Conservation (phyloP, 495 filamentous ascomycete species). For the Daldinia decipiens region DNA sequence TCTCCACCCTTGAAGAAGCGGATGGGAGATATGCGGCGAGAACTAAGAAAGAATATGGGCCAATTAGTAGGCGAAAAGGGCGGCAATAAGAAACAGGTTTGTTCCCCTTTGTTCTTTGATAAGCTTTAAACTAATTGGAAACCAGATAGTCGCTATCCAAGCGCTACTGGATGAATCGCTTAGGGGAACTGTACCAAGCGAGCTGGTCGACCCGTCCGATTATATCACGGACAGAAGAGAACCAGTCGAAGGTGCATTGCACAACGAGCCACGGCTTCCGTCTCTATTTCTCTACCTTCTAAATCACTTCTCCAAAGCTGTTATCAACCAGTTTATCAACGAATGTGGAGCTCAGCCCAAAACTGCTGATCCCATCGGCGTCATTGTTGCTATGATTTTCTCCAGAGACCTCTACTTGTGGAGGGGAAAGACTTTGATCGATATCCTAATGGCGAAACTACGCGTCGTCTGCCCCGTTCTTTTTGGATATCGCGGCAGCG, state of each 20-base stretch:
- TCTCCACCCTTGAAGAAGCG: conserved; percentile 64
- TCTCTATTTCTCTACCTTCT: conserved; percentile 82
- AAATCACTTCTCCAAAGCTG: conserved; percentile 81
- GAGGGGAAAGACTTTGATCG: conserved; percentile 77
- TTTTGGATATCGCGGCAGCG: conserved; percentile 82
- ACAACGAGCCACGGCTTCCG: conserved; percentile 67
- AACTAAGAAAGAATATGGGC: conserved; percentile 75
- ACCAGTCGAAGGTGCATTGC: conserved; percentile 60
- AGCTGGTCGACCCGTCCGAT: conserved; percentile 70
- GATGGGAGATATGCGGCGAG: conserved; percentile 79
- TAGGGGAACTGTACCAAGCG: conserved; percentile 57
- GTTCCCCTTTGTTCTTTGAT: conserved; percentile 25
- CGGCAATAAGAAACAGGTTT: conserved; percentile 68
- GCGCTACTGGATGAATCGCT: conserved; percentile 54
- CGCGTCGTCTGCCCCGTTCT: conserved; percentile 83
- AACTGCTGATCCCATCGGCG: conserved; percentile 83
- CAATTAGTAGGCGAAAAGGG: conserved; percentile 74
- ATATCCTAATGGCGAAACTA: conserved; percentile 90
- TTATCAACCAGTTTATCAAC: conserved; percentile 77
- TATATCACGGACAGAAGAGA: conserved; percentile 70
- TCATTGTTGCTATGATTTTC: conserved; percentile 78
- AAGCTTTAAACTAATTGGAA: conserved; percentile 17
- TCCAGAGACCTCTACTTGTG: conserved; percentile 72
- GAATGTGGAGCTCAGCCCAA: conserved; percentile 76
- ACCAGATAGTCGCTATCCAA: conserved; percentile 60